These are phyloP conservation scores for Aspergillaceae sp. DNA, from an alignment of 2,329 filamentous ascomycete genomes.

Conservation along the genomic window DNA sequence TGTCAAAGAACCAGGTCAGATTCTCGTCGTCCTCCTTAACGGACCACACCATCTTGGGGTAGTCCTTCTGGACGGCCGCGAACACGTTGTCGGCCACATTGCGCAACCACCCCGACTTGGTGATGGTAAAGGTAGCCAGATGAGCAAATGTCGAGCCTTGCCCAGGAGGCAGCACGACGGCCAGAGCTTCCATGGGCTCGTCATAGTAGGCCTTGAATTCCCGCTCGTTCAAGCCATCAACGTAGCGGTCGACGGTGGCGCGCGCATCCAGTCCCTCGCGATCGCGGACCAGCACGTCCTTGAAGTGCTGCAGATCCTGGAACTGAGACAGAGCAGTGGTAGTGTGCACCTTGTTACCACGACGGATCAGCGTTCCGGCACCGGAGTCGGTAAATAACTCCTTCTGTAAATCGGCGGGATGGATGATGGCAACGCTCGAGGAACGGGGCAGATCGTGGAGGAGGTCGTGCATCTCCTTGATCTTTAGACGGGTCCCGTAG, in stretches of 20 bases:
- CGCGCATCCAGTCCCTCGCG: constrained; percentile 72
- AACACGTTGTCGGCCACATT: constrained; percentile 96
- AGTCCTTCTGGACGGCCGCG: constrained; percentile 84
- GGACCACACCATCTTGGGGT: constrained; percentile 88
- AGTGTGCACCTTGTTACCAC: constrained; percentile 80
- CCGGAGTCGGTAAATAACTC: constrained; percentile 95
- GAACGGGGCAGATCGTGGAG: constrained; percentile 80
- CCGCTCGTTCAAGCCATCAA: constrained; percentile 66
- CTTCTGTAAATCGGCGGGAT: constrained; percentile 90
- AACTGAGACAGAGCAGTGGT: constrained; percentile 65
- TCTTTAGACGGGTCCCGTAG: constrained; percentile 92
- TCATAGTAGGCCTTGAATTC: constrained; percentile 93
- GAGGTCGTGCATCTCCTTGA: constrained; percentile 93
- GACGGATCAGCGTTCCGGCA: constrained; percentile 82
- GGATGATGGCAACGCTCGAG: constrained; percentile 94
- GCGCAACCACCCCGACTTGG: constrained; percentile 86
- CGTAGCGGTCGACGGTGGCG: constrained; percentile 76
- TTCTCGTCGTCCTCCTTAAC: constrained; percentile 95
- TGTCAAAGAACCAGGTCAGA: constrained; percentile 95
- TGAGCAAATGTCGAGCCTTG: constrained; percentile 64
- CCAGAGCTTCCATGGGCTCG: constrained; percentile 84
- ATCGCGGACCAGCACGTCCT: constrained; percentile 73
- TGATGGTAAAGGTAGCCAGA: constrained; percentile 83
- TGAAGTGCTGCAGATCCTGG: constrained; percentile 65
- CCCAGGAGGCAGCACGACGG: constrained; percentile 70